These are phyloP conservation scores for Nakazawaea molendinolei DNA, from an alignment of 805 yeast species.

Conservation along the genomic window DNA sequence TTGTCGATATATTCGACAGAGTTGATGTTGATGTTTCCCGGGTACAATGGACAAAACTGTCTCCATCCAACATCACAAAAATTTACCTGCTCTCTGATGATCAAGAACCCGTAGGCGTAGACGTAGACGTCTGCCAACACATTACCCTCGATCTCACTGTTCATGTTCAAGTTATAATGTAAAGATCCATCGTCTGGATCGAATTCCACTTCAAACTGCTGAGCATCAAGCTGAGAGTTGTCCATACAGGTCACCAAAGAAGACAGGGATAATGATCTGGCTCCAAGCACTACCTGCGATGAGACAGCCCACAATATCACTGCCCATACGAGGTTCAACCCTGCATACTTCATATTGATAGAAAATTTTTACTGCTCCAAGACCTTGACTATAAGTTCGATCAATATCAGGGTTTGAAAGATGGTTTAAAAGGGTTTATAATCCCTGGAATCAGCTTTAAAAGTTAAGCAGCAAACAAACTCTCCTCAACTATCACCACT, in stretches of 20 bases:
- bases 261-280: conserved; percentile 46
- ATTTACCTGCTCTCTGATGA: conserved; percentile 52
- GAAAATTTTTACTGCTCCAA: too few relatives aligned
- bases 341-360: too few relatives aligned
- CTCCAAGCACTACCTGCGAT: conserved; percentile 6
- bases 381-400: too few relatives aligned
- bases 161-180: conserved; percentile 61
- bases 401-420: too few relatives aligned
- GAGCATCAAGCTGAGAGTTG: conserved; percentile 64
- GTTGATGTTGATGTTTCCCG: conserved; percentile 75
- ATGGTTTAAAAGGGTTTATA: too few relatives aligned
- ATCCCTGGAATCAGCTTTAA: too few relatives aligned
- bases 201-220: conserved; percentile 67
- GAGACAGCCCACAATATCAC: conserved; percentile 13
- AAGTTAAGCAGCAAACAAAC: too few relatives aligned
- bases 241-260: conserved; percentile 87
- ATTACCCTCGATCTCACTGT: conserved; percentile 59
- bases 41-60: conserved; percentile 84
- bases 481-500: too few relatives aligned
- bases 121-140: conserved; percentile 66
- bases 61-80: conserved; percentile 68
- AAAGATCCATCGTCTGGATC: conserved; percentile 66
- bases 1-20: conserved; percentile 54
- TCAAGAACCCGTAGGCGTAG: conserved; percentile 79
- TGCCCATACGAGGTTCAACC: too few relatives aligned